Evolutionary conservation across 2,329 filamentous ascomycete genomes (phyloP).

Genomic region (Calonectria pseudoreteaudii): DNA sequence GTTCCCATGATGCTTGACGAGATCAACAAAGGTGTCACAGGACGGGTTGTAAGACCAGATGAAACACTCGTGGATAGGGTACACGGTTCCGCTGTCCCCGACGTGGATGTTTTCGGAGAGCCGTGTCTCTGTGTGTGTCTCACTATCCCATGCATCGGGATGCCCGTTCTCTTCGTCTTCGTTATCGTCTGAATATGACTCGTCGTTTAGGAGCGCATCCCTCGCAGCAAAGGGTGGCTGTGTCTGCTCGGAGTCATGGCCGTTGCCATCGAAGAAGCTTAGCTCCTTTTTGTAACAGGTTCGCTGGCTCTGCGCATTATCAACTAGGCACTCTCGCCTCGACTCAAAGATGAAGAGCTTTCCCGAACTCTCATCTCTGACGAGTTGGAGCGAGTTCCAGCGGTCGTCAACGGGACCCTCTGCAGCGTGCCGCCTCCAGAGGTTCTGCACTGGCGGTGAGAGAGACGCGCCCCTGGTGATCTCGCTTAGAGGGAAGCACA

Average conservation of each 20-base stretch:
- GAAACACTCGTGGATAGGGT: conserved; percentile 65
- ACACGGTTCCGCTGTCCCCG: conserved; percentile 59
- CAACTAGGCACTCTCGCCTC: conserved; percentile 73
- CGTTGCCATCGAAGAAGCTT: conserved; percentile 56
- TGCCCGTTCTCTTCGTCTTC: not conserved
- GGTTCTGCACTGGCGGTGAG: conserved; percentile 53
- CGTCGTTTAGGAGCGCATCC: not conserved
- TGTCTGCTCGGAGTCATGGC: not conserved
- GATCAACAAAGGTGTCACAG: conserved; percentile 68
- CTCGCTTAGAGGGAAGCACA: conserved; percentile 68
- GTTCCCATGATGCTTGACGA: conserved; percentile 54
- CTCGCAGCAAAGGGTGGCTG: conserved; percentile 21
- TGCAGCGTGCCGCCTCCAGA: conserved; percentile 75
- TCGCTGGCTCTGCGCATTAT: conserved; percentile 67
- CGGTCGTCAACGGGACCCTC: conserved; percentile 81
- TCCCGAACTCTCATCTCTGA: conserved; percentile 69
- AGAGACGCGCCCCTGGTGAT: conserved; percentile 51
- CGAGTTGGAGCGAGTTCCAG: conserved; percentile 76
- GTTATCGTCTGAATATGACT: not conserved
- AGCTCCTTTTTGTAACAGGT: conserved; percentile 74
- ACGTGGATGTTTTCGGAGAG: conserved; percentile 54
- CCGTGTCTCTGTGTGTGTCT: conserved; percentile 41
- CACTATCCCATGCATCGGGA: conserved; percentile 48
- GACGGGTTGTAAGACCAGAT: conserved; percentile 66
- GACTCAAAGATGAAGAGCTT: conserved; percentile 73